Conservation (phyloP, 2,329 filamentous ascomycete species). For the Diaporthe sp. region DNA sequence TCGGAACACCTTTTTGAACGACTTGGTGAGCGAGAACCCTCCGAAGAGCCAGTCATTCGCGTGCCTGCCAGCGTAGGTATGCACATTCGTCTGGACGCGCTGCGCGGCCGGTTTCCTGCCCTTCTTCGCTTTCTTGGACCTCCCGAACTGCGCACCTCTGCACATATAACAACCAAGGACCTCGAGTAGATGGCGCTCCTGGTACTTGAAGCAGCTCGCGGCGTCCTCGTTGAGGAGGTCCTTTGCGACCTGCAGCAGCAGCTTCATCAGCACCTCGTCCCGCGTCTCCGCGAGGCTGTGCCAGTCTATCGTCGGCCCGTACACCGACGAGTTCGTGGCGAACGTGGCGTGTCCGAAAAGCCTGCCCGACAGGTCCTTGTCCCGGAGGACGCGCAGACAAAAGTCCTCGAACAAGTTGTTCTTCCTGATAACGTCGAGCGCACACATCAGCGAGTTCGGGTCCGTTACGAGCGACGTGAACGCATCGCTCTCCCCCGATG, state of each 20-base stretch:
- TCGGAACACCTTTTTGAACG: conserved; percentile 23
- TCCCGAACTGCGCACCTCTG: conserved; percentile 49
- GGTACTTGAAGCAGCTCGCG: conserved; percentile 40
- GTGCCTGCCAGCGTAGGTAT: conserved; percentile 39
- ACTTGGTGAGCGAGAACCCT: conserved; percentile 37
- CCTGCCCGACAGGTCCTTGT: conserved; percentile 25
- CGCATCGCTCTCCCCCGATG: conserved; percentile 30
- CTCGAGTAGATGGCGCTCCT: conserved; percentile 43
- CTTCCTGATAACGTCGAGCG: conserved; percentile 43
- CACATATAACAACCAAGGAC: conserved; percentile 43
- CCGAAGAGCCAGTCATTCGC: conserved; percentile 39
- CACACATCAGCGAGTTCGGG: conserved; percentile 41
- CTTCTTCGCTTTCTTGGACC: conserved; percentile 25
- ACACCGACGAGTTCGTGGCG: neutral
- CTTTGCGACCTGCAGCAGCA: conserved; percentile 35
- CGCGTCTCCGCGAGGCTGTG: conserved; percentile 31
- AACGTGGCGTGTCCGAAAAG: conserved; percentile 23
- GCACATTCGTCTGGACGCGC: conserved; percentile 33
- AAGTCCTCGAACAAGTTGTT: conserved; percentile 47
- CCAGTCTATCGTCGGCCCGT: conserved; percentile 39
- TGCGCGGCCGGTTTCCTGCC: conserved; percentile 1
- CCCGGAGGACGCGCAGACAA: conserved; percentile 39
- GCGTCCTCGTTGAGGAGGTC: conserved; percentile 40
- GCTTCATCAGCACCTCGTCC: conserved; percentile 28
- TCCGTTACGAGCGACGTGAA: conserved; percentile 41